A percentile compares a stretch with the other conserved stretches of the same genome.
Conservation (phyloP, 768 basidiomycete species). For the Termitomyces titanicus region DNA sequence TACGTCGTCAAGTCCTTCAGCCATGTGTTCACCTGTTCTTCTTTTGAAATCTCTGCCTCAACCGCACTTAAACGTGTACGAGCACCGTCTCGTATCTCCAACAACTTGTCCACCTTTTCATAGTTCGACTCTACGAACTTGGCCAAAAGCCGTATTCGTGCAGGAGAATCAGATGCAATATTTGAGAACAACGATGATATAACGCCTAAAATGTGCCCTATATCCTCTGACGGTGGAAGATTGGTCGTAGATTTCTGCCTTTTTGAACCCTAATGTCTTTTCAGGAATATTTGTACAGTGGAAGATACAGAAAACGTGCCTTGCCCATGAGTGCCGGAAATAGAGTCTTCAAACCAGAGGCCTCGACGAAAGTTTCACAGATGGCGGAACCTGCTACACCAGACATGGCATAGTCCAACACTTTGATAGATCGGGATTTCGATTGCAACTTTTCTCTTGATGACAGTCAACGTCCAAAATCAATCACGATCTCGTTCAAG, state of each 20-base stretch:
- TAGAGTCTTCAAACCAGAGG: slow-evolving; percentile 81
- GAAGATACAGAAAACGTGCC: slow-evolving; percentile 33
- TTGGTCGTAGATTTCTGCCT: slow-evolving; percentile 54
- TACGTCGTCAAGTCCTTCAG: neutral
- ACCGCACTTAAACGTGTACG: slow-evolving; percentile 53
- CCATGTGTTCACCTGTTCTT: slow-evolving; percentile 53
- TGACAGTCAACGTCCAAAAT: neutral
- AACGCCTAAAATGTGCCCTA: slow-evolving; percentile 83
- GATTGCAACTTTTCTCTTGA: slow-evolving; percentile 79
- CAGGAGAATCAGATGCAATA: slow-evolving; percentile 78
- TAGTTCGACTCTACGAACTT: slow-evolving; percentile 95
- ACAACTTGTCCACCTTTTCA: slow-evolving; percentile 90
- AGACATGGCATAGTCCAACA: slow-evolving; percentile 87
- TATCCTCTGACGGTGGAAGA: slow-evolving; percentile 70
- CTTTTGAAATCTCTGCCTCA: slow-evolving; percentile 65
- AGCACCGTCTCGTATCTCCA: slow-evolving; percentile 81
- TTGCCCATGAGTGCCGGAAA: slow-evolving; percentile 95
- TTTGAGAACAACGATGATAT: slow-evolving; percentile 85
- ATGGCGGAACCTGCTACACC: slow-evolving; percentile 61
- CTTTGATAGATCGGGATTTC: slow-evolving; percentile 83
- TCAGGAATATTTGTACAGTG: slow-evolving; percentile 8
- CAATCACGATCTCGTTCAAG: slow-evolving; percentile 5
- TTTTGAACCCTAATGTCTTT: slow-evolving; percentile 41
- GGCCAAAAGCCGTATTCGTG: slow-evolving; percentile 75
- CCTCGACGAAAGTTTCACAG: slow-evolving; percentile 87